These are phyloP conservation scores for Hypoxylon sp. DNA, from an alignment of 2,329 filamentous ascomycete species.

Conservation along the genomic window DNA sequence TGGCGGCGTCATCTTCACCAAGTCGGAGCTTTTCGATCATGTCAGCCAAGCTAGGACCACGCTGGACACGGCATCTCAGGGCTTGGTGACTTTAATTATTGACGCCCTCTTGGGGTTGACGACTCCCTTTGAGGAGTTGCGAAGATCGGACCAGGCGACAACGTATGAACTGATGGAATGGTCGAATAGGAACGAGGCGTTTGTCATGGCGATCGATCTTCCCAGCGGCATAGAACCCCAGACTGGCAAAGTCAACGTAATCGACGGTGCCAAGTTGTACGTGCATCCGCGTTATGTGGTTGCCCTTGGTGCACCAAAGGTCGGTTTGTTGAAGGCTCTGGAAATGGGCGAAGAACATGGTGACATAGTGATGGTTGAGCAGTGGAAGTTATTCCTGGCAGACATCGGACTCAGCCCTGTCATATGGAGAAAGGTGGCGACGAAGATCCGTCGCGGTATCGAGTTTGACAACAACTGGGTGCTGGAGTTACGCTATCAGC, in stretches of 20 bases:
- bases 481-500: conserved; percentile 74
- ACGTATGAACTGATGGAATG: conserved; percentile 93
- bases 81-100: conserved; percentile 62
- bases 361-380: conserved; percentile 64
- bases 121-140: conserved; percentile 88
- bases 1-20: conserved; percentile 79
- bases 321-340: conserved; percentile 84
- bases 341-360: conserved; percentile 69
- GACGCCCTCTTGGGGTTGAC: conserved; percentile 91
- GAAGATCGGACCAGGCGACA: conserved; percentile 84
- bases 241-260: conserved; percentile 75
- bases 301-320: conserved; percentile 88
- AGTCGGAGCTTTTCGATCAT: conserved; percentile 73
- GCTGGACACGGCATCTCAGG: conserved; percentile 50
- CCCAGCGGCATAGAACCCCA: conserved; percentile 90
- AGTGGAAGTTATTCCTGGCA: conserved; percentile 86
- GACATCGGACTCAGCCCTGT: conserved; percentile 89
- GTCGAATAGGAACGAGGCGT: conserved; percentile 89
- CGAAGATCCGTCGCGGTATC: conserved; percentile 84
- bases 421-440: conserved; percentile 88
- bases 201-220: conserved; percentile 89
- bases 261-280: conserved; percentile 84
- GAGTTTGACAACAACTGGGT: conserved; percentile 93
- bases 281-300: conserved; percentile 87
- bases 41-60: conserved; percentile 63